Conservation (phyloP, 495 filamentous ascomycete species). For the Venustampulla echinocandica region DNA sequence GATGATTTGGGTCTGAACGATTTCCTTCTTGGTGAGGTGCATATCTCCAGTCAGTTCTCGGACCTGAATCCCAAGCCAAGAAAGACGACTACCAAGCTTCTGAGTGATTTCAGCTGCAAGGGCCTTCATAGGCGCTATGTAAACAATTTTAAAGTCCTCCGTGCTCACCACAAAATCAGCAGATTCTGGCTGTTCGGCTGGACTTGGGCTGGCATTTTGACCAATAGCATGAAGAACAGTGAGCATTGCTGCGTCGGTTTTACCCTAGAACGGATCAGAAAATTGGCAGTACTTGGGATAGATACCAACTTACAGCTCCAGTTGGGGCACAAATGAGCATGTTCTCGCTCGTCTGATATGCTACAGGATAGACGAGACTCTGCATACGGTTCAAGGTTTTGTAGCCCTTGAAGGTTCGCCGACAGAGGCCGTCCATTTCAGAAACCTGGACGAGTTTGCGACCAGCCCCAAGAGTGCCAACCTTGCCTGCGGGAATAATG, state of each 20-base stretch:
- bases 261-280: slow-evolving; percentile 44
- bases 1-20: slow-evolving; percentile 91
- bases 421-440: slow-evolving; percentile 82
- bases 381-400: slow-evolving; percentile 95
- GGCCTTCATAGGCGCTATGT: slow-evolving; percentile 97
- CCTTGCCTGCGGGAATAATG: slow-evolving; percentile 69
- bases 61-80: slow-evolving; percentile 82
- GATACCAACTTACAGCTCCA: slow-evolving; percentile 57
- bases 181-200: slow-evolving; percentile 61
- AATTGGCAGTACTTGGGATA: not conserved
- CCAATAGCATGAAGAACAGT: slow-evolving; percentile 82
- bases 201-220: slow-evolving; percentile 74
- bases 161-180: slow-evolving; percentile 67
- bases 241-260: slow-evolving; percentile 97
- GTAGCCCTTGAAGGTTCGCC: slow-evolving; percentile 89
- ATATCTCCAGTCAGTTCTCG: slow-evolving; percentile 96
- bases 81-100: slow-evolving; percentile 87
- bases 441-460: slow-evolving; percentile 69
- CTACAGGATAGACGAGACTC: slow-evolving; percentile 89
- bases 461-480: slow-evolving; percentile 61
- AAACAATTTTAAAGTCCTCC: slow-evolving; percentile 96
- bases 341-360: slow-evolving; percentile 92
- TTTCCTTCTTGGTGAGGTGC: slow-evolving; percentile 96
- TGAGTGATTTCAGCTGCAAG: slow-evolving; percentile 92
- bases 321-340: slow-evolving; percentile 98